Conservation (phyloP, 208 protist genomes). For the Naegleria gruberi region DNA sequence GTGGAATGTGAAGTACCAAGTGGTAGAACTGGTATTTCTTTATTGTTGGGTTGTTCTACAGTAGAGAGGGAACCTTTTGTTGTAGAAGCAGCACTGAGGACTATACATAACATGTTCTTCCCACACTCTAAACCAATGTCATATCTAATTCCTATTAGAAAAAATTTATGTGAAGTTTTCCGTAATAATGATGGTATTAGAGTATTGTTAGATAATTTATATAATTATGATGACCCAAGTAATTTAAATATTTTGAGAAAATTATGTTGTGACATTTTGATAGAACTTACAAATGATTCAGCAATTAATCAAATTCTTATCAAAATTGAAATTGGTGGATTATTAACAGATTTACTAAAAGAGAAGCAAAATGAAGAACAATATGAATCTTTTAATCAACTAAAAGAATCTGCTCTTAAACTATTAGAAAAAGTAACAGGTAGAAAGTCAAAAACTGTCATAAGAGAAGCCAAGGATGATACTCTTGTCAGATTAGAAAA, state of each 20-base stretch:
- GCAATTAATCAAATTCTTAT: constrained; percentile 40
- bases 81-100: background rate
- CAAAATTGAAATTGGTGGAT: constrained; percentile 27
- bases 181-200: constrained; percentile 9
- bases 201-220: background rate
- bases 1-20: background rate
- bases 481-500: constrained; percentile 31
- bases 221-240: background rate
- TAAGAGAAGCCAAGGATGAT: constrained; percentile 34
- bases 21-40: background rate
- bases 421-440: constrained; percentile 18
- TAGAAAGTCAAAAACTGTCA: constrained; percentile 7
- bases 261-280: constrained; percentile 28
- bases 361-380: background rate
- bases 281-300: constrained; percentile 34
- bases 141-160: background rate
- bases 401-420: background rate
- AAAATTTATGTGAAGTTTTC: background rate
- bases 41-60: background rate
- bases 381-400: background rate
- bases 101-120: background rate
- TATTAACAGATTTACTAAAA: constrained; percentile 27
- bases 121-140: background rate
- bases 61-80: background rate
- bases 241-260: constrained; percentile 11